phyloP scores from a whole-genome alignment of 2,329 filamentous ascomycete genomes.

The Lizonia empirigonia region DNA sequence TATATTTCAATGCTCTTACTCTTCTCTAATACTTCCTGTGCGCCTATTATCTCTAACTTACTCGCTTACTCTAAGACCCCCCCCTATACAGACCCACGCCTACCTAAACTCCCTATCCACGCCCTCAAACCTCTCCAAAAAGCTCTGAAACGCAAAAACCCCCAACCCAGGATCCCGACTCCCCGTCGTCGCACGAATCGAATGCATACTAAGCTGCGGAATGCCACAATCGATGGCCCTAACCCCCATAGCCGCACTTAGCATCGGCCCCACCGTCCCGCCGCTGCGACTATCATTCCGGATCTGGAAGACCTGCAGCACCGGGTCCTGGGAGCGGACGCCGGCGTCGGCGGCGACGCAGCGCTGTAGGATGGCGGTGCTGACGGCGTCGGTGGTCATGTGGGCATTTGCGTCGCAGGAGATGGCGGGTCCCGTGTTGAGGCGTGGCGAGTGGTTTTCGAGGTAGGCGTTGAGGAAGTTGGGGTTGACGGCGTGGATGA shows the following conservation, averaged over 20 bases:
- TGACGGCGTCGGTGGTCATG: constrained; percentile 93
- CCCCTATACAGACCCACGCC: too few species aligned
- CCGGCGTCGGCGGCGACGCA: constrained; percentile 69
- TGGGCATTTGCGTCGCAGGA: constrained; percentile 87
- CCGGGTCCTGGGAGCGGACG: constrained; percentile 53
- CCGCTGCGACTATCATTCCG: constrained; percentile 88
- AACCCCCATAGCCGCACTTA: constrained; percentile 80
- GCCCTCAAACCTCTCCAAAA: constrained; percentile 83
- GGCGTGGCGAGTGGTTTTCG: constrained; percentile 79
- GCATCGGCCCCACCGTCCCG: constrained; percentile 93
- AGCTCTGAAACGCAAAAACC: constrained; percentile 85
- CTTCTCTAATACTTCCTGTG: neutral
- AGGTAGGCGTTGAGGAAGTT: constrained; percentile 89
- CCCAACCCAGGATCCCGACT: constrained; percentile 84
- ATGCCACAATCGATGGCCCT: constrained; percentile 86
- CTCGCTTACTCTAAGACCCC: too few species aligned
- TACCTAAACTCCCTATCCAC: constrained; percentile 78
- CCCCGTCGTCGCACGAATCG: constrained; percentile 86
- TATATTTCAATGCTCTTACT: too few species aligned
- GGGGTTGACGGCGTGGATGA: constrained; percentile 91
- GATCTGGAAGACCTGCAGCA: constrained; percentile 90
- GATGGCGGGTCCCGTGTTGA: constrained; percentile 86
- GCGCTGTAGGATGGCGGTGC: constrained; percentile 77
- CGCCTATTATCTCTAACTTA: too few species aligned
- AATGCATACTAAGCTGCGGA: constrained; percentile 93